A percentile compares a stretch with the other conserved stretches of the same genome.
These are phyloP conservation scores for Ustilago esculenta DNA, from an alignment of 1,284 basidiomycete species.

Conservation along the genomic window DNA sequence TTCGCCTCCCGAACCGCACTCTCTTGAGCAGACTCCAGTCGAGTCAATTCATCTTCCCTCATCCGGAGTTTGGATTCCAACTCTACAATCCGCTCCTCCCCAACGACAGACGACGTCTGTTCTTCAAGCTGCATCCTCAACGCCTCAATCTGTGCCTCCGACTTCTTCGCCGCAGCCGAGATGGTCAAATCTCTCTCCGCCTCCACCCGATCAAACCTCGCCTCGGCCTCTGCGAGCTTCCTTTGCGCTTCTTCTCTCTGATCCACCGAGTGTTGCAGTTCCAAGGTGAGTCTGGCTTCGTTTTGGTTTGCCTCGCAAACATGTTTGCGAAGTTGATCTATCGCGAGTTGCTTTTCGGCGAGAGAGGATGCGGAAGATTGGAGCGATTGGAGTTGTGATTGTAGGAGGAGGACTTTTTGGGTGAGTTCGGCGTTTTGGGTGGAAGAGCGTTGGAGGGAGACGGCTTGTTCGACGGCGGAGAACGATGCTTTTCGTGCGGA, in stretches of 20 bases:
- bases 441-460: constrained; percentile 3
- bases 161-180: constrained; percentile 21
- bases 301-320: no score
- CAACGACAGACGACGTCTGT: background rate
- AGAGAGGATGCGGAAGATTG: no score
- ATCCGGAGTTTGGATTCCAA: constrained; percentile 2
- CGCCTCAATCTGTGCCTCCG: constrained; percentile 13
- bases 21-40: background rate
- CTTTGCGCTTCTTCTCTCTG: background rate
- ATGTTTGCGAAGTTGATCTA: no score
- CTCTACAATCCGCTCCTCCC: background rate
- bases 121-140: constrained; percentile 7
- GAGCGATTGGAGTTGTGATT: no score
- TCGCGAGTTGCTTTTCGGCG: no score
- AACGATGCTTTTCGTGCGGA: constrained; percentile 4
- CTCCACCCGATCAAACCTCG: constrained; percentile 16
- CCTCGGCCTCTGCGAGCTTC: constrained; percentile 11
- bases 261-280: no score
- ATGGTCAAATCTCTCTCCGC: constrained; percentile 27
- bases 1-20: no score
- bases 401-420: no score
- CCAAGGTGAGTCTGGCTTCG: no score
- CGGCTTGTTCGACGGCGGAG: constrained; percentile 5
- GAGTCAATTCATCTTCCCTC: background rate
- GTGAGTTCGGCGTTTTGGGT: no score